Conservation (phyloP, 2,329 filamentous ascomycete species). For the Ophiosphaerella herpotricha region DNA sequence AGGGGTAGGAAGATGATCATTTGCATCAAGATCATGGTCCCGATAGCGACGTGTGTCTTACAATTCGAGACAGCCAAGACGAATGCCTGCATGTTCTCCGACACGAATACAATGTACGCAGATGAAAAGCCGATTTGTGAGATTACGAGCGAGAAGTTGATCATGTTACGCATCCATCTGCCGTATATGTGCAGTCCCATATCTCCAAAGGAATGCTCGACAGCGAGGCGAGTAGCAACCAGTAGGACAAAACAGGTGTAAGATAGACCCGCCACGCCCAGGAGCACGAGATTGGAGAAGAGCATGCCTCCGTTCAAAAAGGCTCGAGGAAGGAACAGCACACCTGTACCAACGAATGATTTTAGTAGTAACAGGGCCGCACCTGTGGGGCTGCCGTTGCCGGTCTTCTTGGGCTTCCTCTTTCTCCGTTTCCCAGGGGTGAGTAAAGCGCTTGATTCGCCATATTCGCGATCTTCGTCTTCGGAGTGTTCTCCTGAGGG, state of each 20-base stretch:
- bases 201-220: constrained; percentile 96
- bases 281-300: constrained; percentile 90
- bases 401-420: constrained; percentile 76
- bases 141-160: constrained; percentile 89
- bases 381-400: constrained; percentile 77
- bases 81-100: constrained; percentile 93
- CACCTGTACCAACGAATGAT: constrained; percentile 96
- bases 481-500: constrained; percentile 60
- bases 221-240: constrained; percentile 79
- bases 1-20: constrained; percentile 94
- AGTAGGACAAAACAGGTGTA: constrained; percentile 98
- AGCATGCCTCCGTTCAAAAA: constrained; percentile 97
- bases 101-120: constrained; percentile 95
- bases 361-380: constrained; percentile 88
- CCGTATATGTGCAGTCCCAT: constrained; percentile 93
- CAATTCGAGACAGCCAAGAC: constrained; percentile 90
- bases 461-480: constrained; percentile 71
- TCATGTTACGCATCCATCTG: constrained; percentile 83
- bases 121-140: constrained; percentile 95
- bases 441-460: constrained; percentile 84
- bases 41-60: constrained; percentile 81
- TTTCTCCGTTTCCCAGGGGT: constrained; percentile 70
- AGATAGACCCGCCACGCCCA: constrained; percentile 81
- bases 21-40: constrained; percentile 89
- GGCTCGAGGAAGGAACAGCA: constrained; percentile 88